Percentiles rank a stretch among this genome's conserved stretches.
These are phyloP conservation scores for Phanerodontia chrysosporium DNA, from an alignment of 768 basidiomycete species.

Conservation along the genomic window DNA sequence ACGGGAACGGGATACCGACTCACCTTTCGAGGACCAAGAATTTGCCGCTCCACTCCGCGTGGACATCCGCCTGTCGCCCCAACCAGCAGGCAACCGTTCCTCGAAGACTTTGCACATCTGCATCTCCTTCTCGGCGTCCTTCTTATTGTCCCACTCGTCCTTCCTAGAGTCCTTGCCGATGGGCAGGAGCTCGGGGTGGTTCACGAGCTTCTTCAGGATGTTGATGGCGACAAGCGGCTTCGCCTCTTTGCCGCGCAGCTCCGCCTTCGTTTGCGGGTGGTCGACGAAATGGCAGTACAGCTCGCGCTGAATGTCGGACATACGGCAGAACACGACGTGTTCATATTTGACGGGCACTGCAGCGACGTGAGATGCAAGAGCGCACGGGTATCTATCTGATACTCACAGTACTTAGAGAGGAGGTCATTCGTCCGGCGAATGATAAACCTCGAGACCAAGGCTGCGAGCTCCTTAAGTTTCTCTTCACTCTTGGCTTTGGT, in stretches of 20 bases:
- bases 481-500: constrained; percentile 80
- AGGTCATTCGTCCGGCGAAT: constrained; percentile 92
- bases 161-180: not conserved
- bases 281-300: constrained; percentile 89
- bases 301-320: constrained; percentile 78
- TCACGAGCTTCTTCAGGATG: constrained; percentile 91
- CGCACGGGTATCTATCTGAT: too few relatives aligned
- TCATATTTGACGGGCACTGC: constrained; percentile 98
- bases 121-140: not conserved
- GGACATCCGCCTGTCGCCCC: constrained; percentile 42
- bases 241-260: constrained; percentile 81
- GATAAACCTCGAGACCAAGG: constrained; percentile 88
- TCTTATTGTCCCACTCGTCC: not conserved
- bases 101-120: not conserved
- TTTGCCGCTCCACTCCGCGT: constrained; percentile 86
- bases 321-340: constrained; percentile 90
- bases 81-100: constrained; percentile 2
- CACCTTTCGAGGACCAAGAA: constrained; percentile 91
- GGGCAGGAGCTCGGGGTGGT: constrained; percentile 82
- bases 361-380: too few relatives aligned
- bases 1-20: not conserved
- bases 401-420: constrained; percentile 89
- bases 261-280: constrained; percentile 87
- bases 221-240: constrained; percentile 97
- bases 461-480: constrained; percentile 88